Conservation (phyloP, 2,329 filamentous ascomycete genomes). For the Alternaria gaisen region DNA sequence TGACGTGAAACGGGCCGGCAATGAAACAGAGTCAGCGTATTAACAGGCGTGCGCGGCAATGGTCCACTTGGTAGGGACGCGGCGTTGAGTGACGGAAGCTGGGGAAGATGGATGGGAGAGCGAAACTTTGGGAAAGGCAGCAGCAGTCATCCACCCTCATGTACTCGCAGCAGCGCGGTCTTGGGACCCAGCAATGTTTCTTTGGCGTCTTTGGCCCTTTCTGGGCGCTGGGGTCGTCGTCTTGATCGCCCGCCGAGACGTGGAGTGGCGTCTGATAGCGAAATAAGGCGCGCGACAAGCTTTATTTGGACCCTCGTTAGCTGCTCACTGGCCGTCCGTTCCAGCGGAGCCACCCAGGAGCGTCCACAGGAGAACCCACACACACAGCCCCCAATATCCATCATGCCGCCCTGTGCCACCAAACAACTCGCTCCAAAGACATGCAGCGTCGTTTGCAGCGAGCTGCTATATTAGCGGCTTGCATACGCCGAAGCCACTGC, state of each 20-base stretch:
- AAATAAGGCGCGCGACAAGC: slow-evolving; percentile 50
- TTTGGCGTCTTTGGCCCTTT: slow-evolving; percentile 32
- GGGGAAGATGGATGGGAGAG: slow-evolving; percentile 11
- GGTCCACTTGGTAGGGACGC: slow-evolving; percentile 3
- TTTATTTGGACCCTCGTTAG: slow-evolving; percentile 49
- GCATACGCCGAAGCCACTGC: slow-evolving; percentile 1
- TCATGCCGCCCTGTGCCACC: slow-evolving; percentile 1
- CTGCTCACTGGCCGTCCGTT: slow-evolving; percentile 26
- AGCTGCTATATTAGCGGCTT: neutral
- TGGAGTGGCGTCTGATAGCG: slow-evolving; percentile 49
- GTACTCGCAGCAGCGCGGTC: slow-evolving; percentile 20
- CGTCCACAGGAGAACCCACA: neutral
- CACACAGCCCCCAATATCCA: slow-evolving; percentile 9
- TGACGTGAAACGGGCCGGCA: slow-evolving; percentile 33
- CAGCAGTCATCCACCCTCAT: slow-evolving; percentile 37
- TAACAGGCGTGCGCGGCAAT: slow-evolving; percentile 21
- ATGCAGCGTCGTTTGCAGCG: neutral
- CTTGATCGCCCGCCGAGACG: slow-evolving; percentile 48
- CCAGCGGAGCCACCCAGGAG: slow-evolving; percentile 19
- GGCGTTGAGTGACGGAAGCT: slow-evolving; percentile 1
- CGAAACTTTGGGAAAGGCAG: slow-evolving; percentile 28
- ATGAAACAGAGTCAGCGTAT: slow-evolving; percentile 27
- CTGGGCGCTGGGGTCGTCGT: slow-evolving; percentile 40
- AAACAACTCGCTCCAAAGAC: neutral
- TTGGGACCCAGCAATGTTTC: slow-evolving; percentile 33